Evolutionary conservation across 495 filamentous ascomycete genomes (phyloP), one percentile per base, ranked within the genome.

Genomic region (Penicillium turbatum): DNA sequence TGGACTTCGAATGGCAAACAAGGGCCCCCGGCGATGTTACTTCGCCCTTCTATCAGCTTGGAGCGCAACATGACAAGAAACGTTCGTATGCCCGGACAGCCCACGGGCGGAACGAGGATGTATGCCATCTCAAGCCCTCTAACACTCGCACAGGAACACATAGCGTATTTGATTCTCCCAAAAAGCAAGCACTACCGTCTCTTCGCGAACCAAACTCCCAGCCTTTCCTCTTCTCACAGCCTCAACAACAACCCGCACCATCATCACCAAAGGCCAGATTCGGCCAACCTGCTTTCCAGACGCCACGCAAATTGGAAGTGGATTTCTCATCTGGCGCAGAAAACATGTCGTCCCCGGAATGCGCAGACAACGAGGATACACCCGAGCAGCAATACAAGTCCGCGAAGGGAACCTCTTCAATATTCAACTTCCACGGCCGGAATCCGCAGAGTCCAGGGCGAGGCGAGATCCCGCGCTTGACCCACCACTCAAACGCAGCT

Each of bases 311-410:
- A 61, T 76, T 76, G 12, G 84, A 89, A 12, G 66, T 83, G 17
- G 85, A 87, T 47, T 82, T 86, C 56, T 87, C 89, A 8, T 92
- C 89, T 2, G 86, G 86, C 40, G 82, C 85, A n/a, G 92, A 96
- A 62, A 85, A 81, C 26, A 72, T 80, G 51, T 86, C 87, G 0
- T 91, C 90, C 7, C 89, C 92, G 3, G 80, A 81, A 35, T 82
- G 85, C 54, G 82, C 79, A 41, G 84, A 89, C 56, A 81, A 80
- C 51, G 88, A 88, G 57, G 82, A 79, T 44, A 86, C 84, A 5
- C 84, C 90, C 0, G 88, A 91, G 48, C 73, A 73, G 35, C 57
- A 68, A 2, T 63, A 72, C 53, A 73, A 69, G 51, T 53, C 71
- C 37, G 63, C 77, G 57, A 70, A 80, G 63, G 74, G 77, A 55